Evolutionary conservation across 495 filamentous ascomycete species (phyloP).

Genomic region (Penicillium canariense): DNA sequence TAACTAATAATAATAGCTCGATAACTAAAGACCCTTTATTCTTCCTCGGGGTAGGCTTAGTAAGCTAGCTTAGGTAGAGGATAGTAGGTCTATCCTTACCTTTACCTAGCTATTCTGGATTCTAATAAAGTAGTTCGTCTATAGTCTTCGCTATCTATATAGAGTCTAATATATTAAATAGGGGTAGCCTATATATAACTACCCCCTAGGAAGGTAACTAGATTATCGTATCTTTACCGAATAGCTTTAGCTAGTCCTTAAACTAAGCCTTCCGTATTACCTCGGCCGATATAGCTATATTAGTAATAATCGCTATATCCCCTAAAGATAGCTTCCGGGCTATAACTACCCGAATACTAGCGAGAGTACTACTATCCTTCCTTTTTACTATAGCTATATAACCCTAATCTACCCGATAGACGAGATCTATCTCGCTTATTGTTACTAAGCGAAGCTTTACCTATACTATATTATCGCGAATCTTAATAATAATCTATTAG

Average conservation of each 20-base stretch:
- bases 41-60: constrained; percentile 4
- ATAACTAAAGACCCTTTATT: constrained; percentile 16
- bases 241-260: constrained; percentile 4
- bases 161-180: constrained; percentile 6
- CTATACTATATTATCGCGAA: not conserved
- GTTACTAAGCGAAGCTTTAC: not conserved
- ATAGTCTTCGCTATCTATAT: constrained; percentile 6
- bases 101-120: constrained; percentile 3
- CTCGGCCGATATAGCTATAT: constrained; percentile 8
- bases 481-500: constrained; percentile 6
- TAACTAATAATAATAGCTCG: constrained; percentile 16
- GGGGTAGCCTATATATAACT: constrained; percentile 13
- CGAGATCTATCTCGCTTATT: constrained; percentile 5
- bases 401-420: not conserved
- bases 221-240: constrained; percentile 10
- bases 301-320: constrained; percentile 10
- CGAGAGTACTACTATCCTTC: constrained; percentile 2
- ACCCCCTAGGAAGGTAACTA: constrained; percentile 20
- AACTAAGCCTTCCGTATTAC: constrained; percentile 7
- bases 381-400: not conserved
- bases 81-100: constrained; percentile 5
- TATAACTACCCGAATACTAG: constrained; percentile 9
- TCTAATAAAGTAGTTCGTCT: constrained; percentile 4
- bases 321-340: constrained; percentile 14
- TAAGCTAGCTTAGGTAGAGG: constrained; percentile 11